Conservation (phyloP, 2,329 filamentous ascomycete genomes). For the Fusarium circinatum region DNA sequence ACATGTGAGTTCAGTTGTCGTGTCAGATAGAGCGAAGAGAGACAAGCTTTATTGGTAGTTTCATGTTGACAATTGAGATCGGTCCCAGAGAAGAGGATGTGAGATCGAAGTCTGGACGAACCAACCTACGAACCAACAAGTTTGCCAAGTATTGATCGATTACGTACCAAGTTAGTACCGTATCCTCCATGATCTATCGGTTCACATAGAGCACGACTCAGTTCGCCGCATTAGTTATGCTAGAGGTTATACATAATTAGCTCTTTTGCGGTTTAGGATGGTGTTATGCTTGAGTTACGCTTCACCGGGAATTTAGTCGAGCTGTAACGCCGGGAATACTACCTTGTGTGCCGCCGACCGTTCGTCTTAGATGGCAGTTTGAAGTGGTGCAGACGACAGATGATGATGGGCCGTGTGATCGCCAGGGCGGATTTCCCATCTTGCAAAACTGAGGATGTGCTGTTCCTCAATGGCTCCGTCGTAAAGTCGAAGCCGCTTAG, state of each 20-base stretch:
- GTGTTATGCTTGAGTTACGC: conserved; percentile 3
- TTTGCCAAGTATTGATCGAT: neutral
- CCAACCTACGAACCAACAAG: conserved; percentile 2
- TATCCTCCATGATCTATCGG: neutral
- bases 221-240: neutral
- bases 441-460: neutral
- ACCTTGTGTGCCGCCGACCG: conserved; percentile 1
- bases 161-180: neutral
- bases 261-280: neutral
- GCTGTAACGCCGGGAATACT: conserved; percentile 19
- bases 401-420: conserved; percentile 22
- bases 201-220: neutral
- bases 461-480: neutral
- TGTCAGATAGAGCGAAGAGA: neutral
- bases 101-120: conserved; percentile 2
- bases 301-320: conserved; percentile 4
- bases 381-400: neutral
- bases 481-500: conserved; percentile 15
- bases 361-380: neutral
- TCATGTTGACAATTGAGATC: conserved; percentile 16
- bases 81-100: neutral
- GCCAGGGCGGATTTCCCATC: conserved; percentile 14
- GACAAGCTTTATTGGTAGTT: conserved; percentile 18
- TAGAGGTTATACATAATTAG: neutral
- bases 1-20: neutral